Base-by-base conservation (phyloP, 306 rosid species). In the Datisca glomerata region DNA sequence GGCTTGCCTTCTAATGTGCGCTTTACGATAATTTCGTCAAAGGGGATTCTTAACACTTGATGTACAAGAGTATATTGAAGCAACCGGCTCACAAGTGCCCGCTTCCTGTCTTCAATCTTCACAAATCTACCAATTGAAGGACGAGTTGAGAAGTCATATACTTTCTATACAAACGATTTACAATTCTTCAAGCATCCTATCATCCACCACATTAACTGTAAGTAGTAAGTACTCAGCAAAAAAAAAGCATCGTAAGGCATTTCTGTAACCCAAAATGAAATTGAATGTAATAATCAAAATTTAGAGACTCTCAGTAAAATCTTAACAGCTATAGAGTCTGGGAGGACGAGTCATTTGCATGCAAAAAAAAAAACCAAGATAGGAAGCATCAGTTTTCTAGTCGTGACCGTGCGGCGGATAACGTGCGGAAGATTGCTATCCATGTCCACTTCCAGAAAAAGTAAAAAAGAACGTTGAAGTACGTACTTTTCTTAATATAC, bases 1-100 rank as follows among this genome's bases (percentile, higher is more conserved):
- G 96, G 96, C 61, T 87, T 87, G 24, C 93, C 93, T 56, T 87
- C 74, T 19, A 42, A 16, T 13, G 96, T 87, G 39, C 85, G 68
- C 44, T 79, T 52, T 19, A 87, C 82, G 60, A 66, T 20, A 43
- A 82, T 74, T 38, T 71, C 67, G 23, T 53, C 25, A 49, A 16
- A 61, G 12, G 86, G 85, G 53, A 76, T 71, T 35, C 59, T 57
- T 60, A 74, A 14, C 16, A 76, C 57, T 47, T 79, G 48, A 53
- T 57, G 48, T 13, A 76, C 52, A 22, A 87, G 87, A 31, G 67
- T 77, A 24, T 87, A 82, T 46, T 87, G 94, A 55, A 87, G 94
- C 69, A 87, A 55, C 41, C 72, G 66, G 64, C 94, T 87, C 59
- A 76, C 67, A 36, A 87, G 87, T 47, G 89, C 87, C 25, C 80